A percentile compares a stretch with the other conserved stretches of the same genome.
These are phyloP conservation scores for Linnemannia elongata DNA, from an alignment of 192 early-diverging fungal species.

Conservation along the genomic window DNA sequence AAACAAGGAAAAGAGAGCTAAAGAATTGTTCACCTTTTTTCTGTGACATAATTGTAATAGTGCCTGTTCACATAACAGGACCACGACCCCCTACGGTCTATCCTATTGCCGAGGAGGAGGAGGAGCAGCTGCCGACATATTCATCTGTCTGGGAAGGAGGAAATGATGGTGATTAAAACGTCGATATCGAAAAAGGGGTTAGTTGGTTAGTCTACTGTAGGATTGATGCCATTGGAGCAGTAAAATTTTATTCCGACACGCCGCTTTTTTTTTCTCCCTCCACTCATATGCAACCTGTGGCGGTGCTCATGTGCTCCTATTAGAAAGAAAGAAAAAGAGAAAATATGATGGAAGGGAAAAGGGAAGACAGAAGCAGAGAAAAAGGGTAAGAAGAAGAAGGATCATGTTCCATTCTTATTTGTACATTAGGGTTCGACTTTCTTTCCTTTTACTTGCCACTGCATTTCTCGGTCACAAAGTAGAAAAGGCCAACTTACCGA, in stretches of 20 bases:
- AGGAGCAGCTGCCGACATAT: slow-evolving; percentile 22
- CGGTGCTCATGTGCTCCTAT: no score
- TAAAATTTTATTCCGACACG: neutral
- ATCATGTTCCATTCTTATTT: neutral
- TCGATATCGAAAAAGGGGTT: neutral
- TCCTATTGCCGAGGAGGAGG: slow-evolving; percentile 1
- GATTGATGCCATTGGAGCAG: neutral
- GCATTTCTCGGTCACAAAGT: neutral
- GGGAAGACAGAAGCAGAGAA: no score
- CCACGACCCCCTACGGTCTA: slow-evolving; percentile 34
- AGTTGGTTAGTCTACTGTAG: no score
- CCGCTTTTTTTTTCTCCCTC: neutral
- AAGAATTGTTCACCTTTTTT: neutral
- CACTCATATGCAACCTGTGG: no score
- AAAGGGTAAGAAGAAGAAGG: neutral
- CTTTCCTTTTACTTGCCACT: neutral
- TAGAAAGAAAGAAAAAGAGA: no score
- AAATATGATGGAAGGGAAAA: no score
- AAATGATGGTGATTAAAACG: slow-evolving; percentile 16
- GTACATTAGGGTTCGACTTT: neutral
- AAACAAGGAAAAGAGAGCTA: neutral
- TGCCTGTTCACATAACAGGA: slow-evolving; percentile 36
- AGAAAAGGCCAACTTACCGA: neutral
- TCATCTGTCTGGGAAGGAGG: slow-evolving; percentile 13
- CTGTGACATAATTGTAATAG: slow-evolving; percentile 13